phyloP scores from a whole-genome alignment of 371 early-diverging fungal genomes.

The Basidiobolus meristosporus region DNA sequence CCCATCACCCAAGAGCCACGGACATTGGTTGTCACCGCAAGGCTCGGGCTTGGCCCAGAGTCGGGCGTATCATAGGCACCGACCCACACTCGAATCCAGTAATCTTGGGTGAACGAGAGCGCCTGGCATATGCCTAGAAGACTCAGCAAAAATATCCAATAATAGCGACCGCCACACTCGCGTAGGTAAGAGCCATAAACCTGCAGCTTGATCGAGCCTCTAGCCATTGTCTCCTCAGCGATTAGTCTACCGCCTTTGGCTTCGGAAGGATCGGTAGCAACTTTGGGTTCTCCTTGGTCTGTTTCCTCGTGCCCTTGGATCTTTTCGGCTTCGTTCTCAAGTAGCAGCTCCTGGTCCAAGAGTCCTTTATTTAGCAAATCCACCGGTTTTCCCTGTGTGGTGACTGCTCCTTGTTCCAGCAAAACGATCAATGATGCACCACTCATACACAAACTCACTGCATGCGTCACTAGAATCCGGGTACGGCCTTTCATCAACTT shows the following conservation, averaged over 20 bases:
- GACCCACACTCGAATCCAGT: constrained; percentile 8
- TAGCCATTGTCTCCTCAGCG: constrained; percentile 37
- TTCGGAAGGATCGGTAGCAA: constrained; percentile 9
- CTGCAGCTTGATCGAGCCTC: constrained; percentile 32
- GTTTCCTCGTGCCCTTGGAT: constrained; percentile 6
- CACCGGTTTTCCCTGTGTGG: constrained; percentile 33
- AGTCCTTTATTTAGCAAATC: constrained; percentile 32
- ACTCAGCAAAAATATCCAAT: constrained; percentile 22
- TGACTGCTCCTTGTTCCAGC: constrained; percentile 24
- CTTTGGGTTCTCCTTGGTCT: constrained; percentile 1
- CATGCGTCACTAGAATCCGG: constrained; percentile 74
- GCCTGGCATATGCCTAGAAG: constrained; percentile 26
- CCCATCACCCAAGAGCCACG: neutral
- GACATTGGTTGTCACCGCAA: neutral
- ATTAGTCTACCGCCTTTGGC: constrained; percentile 24
- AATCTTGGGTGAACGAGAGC: constrained; percentile 16
- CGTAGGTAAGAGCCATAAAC: constrained; percentile 38
- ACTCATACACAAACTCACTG: constrained; percentile 52
- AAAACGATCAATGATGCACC: constrained; percentile 39
- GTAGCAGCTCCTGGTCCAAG: constrained; percentile 4
- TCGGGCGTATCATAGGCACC: neutral
- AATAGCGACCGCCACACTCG: constrained; percentile 37
- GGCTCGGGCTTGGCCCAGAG: neutral
- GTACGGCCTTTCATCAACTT: constrained; percentile 57
- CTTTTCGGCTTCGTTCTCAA: constrained; percentile 7